Conservation (phyloP, 331 rosid species). For the Pyrus hybrid region DNA sequence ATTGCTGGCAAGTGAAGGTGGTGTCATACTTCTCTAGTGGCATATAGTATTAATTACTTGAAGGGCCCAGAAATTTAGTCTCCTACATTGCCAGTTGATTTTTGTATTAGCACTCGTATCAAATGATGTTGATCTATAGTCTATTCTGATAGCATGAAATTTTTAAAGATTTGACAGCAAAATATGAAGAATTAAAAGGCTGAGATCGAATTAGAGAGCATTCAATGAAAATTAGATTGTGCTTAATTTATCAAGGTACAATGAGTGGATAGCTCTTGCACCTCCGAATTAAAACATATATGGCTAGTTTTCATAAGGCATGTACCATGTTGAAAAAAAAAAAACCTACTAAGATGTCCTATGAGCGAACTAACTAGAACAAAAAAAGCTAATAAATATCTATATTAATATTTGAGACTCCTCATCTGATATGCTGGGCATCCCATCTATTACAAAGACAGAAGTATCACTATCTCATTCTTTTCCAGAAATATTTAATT, state of each 20-base stretch:
- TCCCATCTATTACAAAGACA: neutral
- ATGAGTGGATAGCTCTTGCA: neutral
- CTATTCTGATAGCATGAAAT: too few species aligned
- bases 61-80: neutral
- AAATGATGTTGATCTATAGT: neutral
- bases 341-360: neutral
- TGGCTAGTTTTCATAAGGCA: neutral
- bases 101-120: neutral
- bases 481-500: conserved; percentile 13
- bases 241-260: neutral
- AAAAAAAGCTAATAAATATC: neutral
- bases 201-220: neutral
- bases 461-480: conserved; percentile 14
- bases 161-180: neutral
- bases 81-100: neutral
- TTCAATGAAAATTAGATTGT: neutral
- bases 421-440: neutral
- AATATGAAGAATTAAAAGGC: too few species aligned
- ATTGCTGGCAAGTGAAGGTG: neutral
- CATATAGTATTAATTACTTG: too few species aligned
- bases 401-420: neutral
- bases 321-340: neutral
- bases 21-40: neutral
- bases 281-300: neutral
- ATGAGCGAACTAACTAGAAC: neutral